phyloP scores from a whole-genome alignment of 805 yeast species.

The Dipodascus geniculatus region DNA sequence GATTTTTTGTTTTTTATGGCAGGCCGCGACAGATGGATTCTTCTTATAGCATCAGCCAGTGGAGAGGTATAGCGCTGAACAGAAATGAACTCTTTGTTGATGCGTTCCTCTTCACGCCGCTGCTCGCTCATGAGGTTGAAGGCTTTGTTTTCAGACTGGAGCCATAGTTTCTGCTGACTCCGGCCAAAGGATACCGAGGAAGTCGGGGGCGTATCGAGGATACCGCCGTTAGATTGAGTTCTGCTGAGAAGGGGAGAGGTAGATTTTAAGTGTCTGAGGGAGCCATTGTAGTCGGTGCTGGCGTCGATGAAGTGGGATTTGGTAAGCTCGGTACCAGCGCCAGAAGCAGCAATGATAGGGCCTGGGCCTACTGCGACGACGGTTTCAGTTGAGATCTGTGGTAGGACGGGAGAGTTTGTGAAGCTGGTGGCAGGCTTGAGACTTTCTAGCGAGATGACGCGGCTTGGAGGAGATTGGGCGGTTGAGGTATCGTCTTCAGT shows the following conservation, averaged over 20 bases:
- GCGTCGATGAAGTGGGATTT: not conserved
- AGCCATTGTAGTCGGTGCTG: not conserved
- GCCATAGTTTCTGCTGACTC: slow-evolving; percentile 77
- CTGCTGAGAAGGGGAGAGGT: not conserved
- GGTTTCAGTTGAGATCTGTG: slow-evolving; percentile 14
- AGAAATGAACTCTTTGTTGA: slow-evolving; percentile 61
- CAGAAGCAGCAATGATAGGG: not conserved
- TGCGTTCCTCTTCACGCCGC: slow-evolving; percentile 60
- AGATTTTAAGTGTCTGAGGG: not conserved
- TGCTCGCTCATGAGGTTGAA: slow-evolving; percentile 7
- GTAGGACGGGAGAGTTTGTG: slow-evolving; percentile 12
- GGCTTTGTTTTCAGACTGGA: slow-evolving; percentile 29
- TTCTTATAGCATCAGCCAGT: slow-evolving; percentile 45
- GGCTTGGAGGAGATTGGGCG: not conserved
- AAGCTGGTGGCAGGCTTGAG: not conserved
- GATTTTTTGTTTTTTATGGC: not conserved
- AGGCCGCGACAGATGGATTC: slow-evolving; percentile 24
- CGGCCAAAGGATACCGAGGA: slow-evolving; percentile 21
- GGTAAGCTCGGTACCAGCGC: not conserved
- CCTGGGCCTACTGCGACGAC: slow-evolving; percentile 12
- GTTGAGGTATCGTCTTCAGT: not conserved
- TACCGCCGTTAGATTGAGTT: not conserved
- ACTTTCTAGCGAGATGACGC: not conserved
- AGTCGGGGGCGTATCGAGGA: not conserved
- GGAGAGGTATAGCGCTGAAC: slow-evolving; percentile 65